phyloP scores from a whole-genome alignment of 2,329 filamentous ascomycete genomes.

The Lasiodiplodia theobromae region DNA sequence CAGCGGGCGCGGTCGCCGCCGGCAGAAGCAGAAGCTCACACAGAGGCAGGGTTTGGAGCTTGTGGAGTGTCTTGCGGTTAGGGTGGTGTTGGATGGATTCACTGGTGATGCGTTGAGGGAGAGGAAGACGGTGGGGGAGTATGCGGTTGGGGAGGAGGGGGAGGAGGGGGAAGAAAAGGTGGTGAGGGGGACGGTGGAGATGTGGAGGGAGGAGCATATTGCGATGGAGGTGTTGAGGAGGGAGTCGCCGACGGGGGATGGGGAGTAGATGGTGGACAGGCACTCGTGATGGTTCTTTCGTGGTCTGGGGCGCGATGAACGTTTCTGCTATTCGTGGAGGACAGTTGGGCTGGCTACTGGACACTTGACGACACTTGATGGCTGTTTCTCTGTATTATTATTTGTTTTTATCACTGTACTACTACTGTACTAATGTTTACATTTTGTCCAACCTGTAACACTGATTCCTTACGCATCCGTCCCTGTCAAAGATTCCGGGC shows the following conservation, averaged over 20 bases:
- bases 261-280: background rate
- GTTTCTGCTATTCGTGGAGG: no score
- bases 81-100: background rate
- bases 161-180: background rate
- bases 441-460: no score
- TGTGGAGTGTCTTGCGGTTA: background rate
- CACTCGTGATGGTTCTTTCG: no score
- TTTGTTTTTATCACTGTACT: no score
- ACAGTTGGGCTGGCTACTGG: no score
- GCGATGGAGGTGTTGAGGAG: background rate
- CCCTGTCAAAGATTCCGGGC: no score
- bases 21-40: background rate
- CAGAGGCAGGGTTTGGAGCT: background rate
- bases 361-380: no score
- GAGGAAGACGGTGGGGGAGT: slow-evolving; percentile 1
- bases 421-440: no score
- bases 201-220: background rate
- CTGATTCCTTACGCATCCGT: no score
- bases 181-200: background rate
- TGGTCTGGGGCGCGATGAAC: no score
- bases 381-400: no score
- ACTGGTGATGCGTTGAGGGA: background rate
- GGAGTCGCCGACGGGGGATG: background rate
- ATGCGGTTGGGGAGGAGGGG: background rate
- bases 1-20: background rate